These are phyloP conservation scores for Geranium incanum DNA, from an alignment of 441 rosid species.

Conservation along the genomic window DNA sequence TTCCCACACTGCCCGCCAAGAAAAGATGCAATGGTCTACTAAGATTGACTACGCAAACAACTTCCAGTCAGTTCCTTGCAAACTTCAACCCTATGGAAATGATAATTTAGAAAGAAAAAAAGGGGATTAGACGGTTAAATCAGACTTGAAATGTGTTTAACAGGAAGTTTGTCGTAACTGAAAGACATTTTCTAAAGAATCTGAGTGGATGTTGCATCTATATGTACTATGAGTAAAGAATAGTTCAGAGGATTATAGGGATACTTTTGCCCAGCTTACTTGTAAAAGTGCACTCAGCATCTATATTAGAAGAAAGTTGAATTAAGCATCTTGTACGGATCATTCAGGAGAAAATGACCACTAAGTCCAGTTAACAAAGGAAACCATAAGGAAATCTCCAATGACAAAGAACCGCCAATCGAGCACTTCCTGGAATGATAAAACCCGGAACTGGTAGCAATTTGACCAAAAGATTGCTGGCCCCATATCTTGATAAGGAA, in stretches of 20 bases:
- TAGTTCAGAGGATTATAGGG: constrained; percentile 6
- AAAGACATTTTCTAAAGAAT: constrained; percentile 23
- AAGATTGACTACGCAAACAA: constrained; percentile 38
- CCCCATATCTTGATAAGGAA: constrained; percentile 60
- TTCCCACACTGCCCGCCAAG: constrained; percentile 33
- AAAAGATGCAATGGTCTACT: constrained; percentile 25
- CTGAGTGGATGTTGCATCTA: constrained; percentile 35
- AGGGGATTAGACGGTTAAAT: constrained; percentile 7
- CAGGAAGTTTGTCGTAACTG: no score
- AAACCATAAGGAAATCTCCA: constrained; percentile 69
- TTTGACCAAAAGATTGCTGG: constrained; percentile 49
- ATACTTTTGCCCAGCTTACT: constrained; percentile 2
- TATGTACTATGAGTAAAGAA: constrained; percentile 31
- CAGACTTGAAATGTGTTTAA: no score
- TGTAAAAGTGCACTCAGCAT: constrained; percentile 38
- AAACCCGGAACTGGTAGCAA: constrained; percentile 53
- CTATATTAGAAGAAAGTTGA: constrained; percentile 53
- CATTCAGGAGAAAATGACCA: constrained; percentile 33
- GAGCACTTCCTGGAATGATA: constrained; percentile 80
- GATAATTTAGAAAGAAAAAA: constrained; percentile 9
- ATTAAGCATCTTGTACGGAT: constrained; percentile 46
- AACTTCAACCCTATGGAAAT: constrained; percentile 53
- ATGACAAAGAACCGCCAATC: constrained; percentile 72
- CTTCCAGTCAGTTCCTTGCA: constrained; percentile 32
- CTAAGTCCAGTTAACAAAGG: constrained; percentile 94